Evolutionary conservation across 768 basidiomycete species (phyloP).

Genomic region (Trametes cubensis): DNA sequence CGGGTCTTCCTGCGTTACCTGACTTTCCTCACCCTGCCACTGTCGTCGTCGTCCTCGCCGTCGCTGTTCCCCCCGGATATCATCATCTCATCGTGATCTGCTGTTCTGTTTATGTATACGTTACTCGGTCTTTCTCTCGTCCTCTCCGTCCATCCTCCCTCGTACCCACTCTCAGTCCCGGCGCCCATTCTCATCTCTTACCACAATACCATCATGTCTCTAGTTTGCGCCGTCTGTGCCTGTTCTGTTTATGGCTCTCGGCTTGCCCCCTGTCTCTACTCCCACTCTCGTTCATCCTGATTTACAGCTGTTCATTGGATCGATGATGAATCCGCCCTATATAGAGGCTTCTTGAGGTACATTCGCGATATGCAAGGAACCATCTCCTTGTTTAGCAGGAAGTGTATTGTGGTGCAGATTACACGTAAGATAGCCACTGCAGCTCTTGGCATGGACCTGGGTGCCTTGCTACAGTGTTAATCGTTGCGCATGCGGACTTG

Average conservation of each 20-base stretch:
- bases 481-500: too few relatives aligned
- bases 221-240: constrained; percentile 7
- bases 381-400: too few relatives aligned
- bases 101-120: constrained; percentile 23
- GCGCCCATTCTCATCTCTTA: background rate
- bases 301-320: constrained; percentile 8
- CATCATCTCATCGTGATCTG: constrained; percentile 23
- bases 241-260: constrained; percentile 6
- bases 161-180: background rate
- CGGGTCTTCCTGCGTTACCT: constrained; percentile 25
- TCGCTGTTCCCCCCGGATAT: constrained; percentile 11
- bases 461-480: too few relatives aligned
- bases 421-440: too few relatives aligned
- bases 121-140: constrained; percentile 13
- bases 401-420: too few relatives aligned
- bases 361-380: background rate
- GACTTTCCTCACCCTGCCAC: constrained; percentile 1
- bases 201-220: constrained; percentile 6
- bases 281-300: constrained; percentile 6
- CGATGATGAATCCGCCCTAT: constrained; percentile 2
- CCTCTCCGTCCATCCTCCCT: background rate
- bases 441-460: too few relatives aligned
- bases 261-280: constrained; percentile 14
- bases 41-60: constrained; percentile 12
- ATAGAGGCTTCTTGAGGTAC: constrained; percentile 1